These are phyloP conservation scores for Hirschioporus abietinus DNA, from an alignment of 768 basidiomycete species.

Conservation along the genomic window DNA sequence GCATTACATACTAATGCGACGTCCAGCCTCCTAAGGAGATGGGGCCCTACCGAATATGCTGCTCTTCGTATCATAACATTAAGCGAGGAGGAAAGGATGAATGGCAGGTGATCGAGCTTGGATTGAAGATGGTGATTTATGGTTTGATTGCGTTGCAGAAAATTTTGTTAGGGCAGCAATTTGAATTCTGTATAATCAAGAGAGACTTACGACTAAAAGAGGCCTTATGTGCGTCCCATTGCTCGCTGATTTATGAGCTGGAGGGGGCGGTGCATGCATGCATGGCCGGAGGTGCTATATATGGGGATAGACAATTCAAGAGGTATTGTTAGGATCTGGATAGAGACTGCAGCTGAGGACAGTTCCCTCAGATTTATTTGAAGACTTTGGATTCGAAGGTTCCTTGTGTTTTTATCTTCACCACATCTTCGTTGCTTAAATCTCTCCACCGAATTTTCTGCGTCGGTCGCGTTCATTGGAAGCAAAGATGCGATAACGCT, in stretches of 20 bases:
- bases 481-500: conserved; percentile 51
- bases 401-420: conserved; percentile 28
- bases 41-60: too few species aligned
- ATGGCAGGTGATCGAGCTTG: conserved; percentile 11
- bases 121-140: conserved; percentile 5
- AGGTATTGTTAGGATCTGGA: not conserved
- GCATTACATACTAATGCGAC: too few species aligned
- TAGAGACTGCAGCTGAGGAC: not conserved
- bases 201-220: not conserved
- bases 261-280: not conserved
- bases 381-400: not conserved
- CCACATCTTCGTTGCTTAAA: conserved; percentile 38
- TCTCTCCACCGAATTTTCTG: conserved; percentile 29
- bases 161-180: too few species aligned
- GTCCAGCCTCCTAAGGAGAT: too few species aligned
- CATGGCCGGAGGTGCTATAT: not conserved
- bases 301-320: not conserved
- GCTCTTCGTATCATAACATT: too few species aligned
- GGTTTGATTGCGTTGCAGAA: too few species aligned
- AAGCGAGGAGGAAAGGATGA: too few species aligned
- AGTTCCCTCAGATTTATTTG: not conserved
- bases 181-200: too few species aligned
- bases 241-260: not conserved
- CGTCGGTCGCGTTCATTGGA: conserved; percentile 25
- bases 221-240: not conserved